Base-by-base conservation (phyloP, 805 yeast species). In the Candida nonsorbophila region DNA sequence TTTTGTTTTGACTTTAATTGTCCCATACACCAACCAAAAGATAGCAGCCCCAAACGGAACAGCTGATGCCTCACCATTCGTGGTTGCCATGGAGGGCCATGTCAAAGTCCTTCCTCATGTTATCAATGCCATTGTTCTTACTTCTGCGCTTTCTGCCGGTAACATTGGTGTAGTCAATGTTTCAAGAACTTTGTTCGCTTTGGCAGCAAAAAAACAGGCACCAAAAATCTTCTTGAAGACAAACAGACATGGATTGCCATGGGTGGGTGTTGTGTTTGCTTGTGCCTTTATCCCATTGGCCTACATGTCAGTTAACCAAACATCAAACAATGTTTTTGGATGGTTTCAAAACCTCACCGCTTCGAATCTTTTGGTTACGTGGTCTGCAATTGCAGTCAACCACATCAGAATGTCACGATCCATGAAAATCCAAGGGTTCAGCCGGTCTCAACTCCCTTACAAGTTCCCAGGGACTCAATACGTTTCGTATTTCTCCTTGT, bases 341-440 rank as follows among this genome's bases (percentile, higher is more conserved):
- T 84, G 90, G 87, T 62, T 83, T 28, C 73, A 80, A 37, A 79
- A 79, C 43, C 55, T 84, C 33, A 79, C 79, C 25, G 79, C 92
- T 2, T 74, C 77, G 15, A 78, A 80, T 20, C 83, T 77, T 48
- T 64, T 78, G 49, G 69, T 69, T 46, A 79, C 74, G 52, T 80
- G 74, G 57, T 61, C 67, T 30, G 61, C 68, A 33, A 74, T 82
- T 47, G 62, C 77, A 42, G 49, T 67, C 24, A 76, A 82, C 14
- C 83, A 73, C 48, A 42, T 79, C 22, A 67, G 73, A 30, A 84
- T 82, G 60, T 69, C 72, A 45, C 63, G 69, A 31, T 38, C 38
- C 12, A 25, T 34, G 13, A 32, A 29, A 20, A 34, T 34, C 6
- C 41, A 37, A 25, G 41, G 41, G 4, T 49, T 60, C 36, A 16